A percentile compares a stretch with the other conserved stretches of the same genome.
Evolutionary conservation across 805 yeast genomes (phyloP).

Genomic region (Lachancea cidri): DNA sequence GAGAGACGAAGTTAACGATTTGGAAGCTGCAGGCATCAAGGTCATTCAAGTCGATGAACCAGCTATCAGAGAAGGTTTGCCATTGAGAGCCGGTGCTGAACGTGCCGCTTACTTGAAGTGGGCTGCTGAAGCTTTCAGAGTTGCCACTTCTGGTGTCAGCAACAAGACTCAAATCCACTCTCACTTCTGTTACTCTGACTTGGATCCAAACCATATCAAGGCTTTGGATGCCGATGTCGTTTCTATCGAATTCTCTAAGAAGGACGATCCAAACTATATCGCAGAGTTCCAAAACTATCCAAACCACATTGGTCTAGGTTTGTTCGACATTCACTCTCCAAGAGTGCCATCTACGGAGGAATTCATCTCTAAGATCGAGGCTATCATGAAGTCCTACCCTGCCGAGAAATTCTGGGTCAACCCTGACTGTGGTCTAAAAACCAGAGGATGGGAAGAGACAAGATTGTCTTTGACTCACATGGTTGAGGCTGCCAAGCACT

Average conservation of each 20-base stretch:
- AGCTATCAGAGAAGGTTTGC: conserved; percentile 99
- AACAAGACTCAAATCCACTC: conserved; percentile 98
- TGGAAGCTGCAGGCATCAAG: conserved; percentile 96
- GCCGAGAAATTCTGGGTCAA: conserved; percentile 99
- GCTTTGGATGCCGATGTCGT: conserved; percentile 99
- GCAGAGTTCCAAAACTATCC: conserved; percentile 98
- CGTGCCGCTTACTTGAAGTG: conserved; percentile 94
- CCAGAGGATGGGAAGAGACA: conserved; percentile 99
- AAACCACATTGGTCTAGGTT: conserved; percentile 99
- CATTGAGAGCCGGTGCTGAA: conserved; percentile 96
- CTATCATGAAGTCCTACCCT: conserved; percentile 94
- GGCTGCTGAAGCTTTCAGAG: conserved; percentile 99
- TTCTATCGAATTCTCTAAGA: conserved; percentile 98
- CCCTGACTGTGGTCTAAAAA: conserved; percentile 99
- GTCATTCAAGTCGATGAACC: conserved; percentile 99
- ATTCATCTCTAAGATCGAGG: conserved; percentile 88
- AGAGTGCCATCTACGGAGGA: conserved; percentile 98
- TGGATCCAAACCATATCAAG: conserved; percentile 99
- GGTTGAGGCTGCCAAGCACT: conserved; percentile 98
- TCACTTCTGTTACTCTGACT: conserved; percentile 99
- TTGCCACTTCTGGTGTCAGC: conserved; percentile 96
- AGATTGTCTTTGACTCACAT: conserved; percentile 92
- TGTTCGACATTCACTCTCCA: conserved; percentile 99
- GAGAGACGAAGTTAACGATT: conserved; percentile 97
- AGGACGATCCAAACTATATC: conserved; percentile 97